These are phyloP conservation scores for Suillus clintonianus DNA, from an alignment of 768 basidiomycete genomes.

Conservation along the genomic window DNA sequence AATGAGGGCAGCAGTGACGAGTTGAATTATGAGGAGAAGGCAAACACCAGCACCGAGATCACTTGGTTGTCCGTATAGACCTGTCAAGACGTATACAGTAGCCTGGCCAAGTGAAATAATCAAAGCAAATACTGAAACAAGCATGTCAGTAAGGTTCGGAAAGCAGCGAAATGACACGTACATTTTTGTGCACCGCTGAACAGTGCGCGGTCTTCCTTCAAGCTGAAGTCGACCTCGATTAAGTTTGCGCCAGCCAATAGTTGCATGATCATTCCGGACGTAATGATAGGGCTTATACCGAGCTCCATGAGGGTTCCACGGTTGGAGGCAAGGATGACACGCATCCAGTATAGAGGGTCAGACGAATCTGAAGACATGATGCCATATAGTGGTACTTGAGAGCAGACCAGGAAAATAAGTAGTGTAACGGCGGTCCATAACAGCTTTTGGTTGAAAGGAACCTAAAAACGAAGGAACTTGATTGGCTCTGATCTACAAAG, in stretches of 20 bases:
- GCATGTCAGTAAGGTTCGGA: constrained; percentile 1
- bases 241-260: constrained; percentile 96
- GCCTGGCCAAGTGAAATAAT: constrained; percentile 96
- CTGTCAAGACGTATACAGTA: constrained; percentile 95
- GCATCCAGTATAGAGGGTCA: constrained; percentile 99
- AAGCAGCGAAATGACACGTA: constrained; percentile 40
- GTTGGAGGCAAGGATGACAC: constrained; percentile 98
- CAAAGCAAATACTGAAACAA: constrained; percentile 89
- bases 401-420: constrained; percentile 99
- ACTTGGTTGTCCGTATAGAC: constrained; percentile 91
- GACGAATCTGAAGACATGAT: constrained; percentile 99
- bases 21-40: constrained; percentile 94
- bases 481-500: constrained; percentile 10
- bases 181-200: constrained; percentile 99
- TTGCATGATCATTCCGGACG: constrained; percentile 99
- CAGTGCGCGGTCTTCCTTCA: constrained; percentile 96
- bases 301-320: too few relatives aligned
- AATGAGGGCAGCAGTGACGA: constrained; percentile 90
- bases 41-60: constrained; percentile 97
- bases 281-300: constrained; percentile 97
- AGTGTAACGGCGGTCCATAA: constrained; percentile 99
- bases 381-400: constrained; percentile 97
- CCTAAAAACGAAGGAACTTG: constrained; percentile 44
- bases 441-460: constrained; percentile 97
- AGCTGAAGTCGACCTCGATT: constrained; percentile 94